Evolutionary conservation across 2,329 filamentous ascomycete species (phyloP).

Genomic region (Aspergillus neotritici): DNA sequence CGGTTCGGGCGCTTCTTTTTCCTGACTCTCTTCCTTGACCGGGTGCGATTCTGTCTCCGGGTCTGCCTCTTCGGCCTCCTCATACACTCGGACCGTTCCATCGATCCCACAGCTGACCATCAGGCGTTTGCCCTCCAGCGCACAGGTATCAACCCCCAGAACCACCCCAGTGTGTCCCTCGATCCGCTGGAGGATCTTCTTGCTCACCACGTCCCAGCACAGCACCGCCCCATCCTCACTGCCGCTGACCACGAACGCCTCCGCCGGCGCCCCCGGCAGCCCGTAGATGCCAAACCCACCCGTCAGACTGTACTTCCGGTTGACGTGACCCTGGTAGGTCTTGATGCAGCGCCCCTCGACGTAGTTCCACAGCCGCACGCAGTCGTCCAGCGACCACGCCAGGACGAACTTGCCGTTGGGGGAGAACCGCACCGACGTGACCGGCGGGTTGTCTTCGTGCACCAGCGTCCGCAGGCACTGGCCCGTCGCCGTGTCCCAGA

Average conservation of each 20-base stretch:
- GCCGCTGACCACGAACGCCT: slow-evolving; percentile 69
- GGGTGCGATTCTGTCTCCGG: background rate
- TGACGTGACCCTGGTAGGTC: slow-evolving; percentile 90
- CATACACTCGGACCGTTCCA: slow-evolving; percentile 58
- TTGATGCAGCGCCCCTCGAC: slow-evolving; percentile 86
- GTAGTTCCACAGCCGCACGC: slow-evolving; percentile 91
- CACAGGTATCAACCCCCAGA: slow-evolving; percentile 55
- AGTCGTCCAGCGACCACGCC: slow-evolving; percentile 85
- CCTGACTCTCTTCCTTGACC: background rate
- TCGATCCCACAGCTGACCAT: slow-evolving; percentile 61
- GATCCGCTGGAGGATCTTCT: slow-evolving; percentile 68
- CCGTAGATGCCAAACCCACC: slow-evolving; percentile 72
- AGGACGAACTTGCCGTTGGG: slow-evolving; percentile 92
- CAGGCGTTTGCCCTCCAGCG: slow-evolving; percentile 41
- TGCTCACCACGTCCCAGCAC: slow-evolving; percentile 85
- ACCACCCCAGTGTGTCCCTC: slow-evolving; percentile 55
- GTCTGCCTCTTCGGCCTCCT: slow-evolving; percentile 29
- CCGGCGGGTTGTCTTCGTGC: slow-evolving; percentile 90
- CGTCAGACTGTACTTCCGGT: slow-evolving; percentile 76
- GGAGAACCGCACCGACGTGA: slow-evolving; percentile 83
- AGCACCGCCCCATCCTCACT: slow-evolving; percentile 83
- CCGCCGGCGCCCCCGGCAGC: slow-evolving; percentile 24
- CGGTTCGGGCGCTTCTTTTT: background rate
- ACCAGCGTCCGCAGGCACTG: slow-evolving; percentile 93
- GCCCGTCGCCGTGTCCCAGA: slow-evolving; percentile 94